These are phyloP conservation scores for Boletus sp. DNA, from an alignment of 1,284 basidiomycete species.

Conservation along the genomic window DNA sequence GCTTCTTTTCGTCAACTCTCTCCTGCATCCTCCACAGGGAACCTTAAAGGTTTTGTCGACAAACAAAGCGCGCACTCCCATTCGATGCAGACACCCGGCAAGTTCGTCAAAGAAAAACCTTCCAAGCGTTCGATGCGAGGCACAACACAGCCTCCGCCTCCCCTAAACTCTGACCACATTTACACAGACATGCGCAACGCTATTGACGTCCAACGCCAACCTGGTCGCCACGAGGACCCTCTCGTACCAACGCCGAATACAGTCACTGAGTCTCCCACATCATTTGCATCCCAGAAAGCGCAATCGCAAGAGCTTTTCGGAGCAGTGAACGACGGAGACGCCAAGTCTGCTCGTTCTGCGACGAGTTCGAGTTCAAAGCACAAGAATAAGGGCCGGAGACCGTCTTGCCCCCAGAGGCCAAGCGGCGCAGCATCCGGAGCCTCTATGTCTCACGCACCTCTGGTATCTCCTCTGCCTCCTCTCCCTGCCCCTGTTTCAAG, in stretches of 20 bases:
- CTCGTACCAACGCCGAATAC: neutral
- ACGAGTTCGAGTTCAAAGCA: slow-evolving; percentile 32
- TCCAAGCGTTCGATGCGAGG: slow-evolving; percentile 30
- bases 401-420: slow-evolving; percentile 46
- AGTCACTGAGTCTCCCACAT: slow-evolving; percentile 51
- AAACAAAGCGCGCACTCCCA: slow-evolving; percentile 9
- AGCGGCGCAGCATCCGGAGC: slow-evolving; percentile 61
- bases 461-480: slow-evolving; percentile 19
- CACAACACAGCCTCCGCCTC: slow-evolving; percentile 28
- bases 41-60: slow-evolving; percentile 35
- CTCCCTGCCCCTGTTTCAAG: slow-evolving; percentile 10
- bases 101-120: slow-evolving; percentile 10
- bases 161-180: slow-evolving; percentile 24
- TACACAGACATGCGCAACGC: slow-evolving; percentile 8
- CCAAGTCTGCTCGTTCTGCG: slow-evolving; percentile 37
- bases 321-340: slow-evolving; percentile 37
- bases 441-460: slow-evolving; percentile 56
- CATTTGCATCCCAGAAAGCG: slow-evolving; percentile 21
- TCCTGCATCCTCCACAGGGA: slow-evolving; percentile 38
- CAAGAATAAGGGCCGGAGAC: slow-evolving; percentile 37
- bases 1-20: slow-evolving; percentile 30
- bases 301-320: slow-evolving; percentile 29
- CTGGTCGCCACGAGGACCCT: slow-evolving; percentile 23
- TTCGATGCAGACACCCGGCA: slow-evolving; percentile 2
- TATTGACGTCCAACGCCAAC: slow-evolving; percentile 15